Percentiles rank a stretch among this genome's conserved stretches.
These are phyloP conservation scores for Warburgia ugandensis DNA, from an alignment of 164 flowering plant genomes.

Conservation along the genomic window DNA sequence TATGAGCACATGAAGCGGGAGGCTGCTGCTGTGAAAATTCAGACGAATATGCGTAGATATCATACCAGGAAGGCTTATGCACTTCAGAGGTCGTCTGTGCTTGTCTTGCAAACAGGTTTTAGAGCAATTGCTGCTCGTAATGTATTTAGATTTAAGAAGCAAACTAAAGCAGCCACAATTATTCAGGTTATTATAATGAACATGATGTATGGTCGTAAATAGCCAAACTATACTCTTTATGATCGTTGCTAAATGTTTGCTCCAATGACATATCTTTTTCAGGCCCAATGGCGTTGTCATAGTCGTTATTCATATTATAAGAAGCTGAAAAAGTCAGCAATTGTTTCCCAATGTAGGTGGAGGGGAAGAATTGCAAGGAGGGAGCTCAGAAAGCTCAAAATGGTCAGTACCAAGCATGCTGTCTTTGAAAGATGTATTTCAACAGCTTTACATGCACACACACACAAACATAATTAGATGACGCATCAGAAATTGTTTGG, in stretches of 20 bases:
- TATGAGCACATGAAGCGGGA: slow-evolving; percentile 43
- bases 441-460: too few species aligned
- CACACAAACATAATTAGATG: too few species aligned
- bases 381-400: slow-evolving; percentile 48
- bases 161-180: slow-evolving; percentile 45
- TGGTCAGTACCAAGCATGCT: too few species aligned
- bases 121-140: slow-evolving; percentile 61
- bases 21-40: slow-evolving; percentile 63
- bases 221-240: too few species aligned
- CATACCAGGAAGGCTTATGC: slow-evolving; percentile 36
- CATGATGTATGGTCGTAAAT: too few species aligned
- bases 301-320: slow-evolving; percentile 40
- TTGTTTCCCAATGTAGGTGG: slow-evolving; percentile 59
- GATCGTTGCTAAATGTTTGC: too few species aligned
- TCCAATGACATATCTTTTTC: slow-evolving; percentile 22
- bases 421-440: too few species aligned
- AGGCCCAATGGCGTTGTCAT: slow-evolving; percentile 73
- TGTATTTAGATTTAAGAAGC: slow-evolving; percentile 43
- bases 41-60: slow-evolving; percentile 48
- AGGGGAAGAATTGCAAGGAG: slow-evolving; percentile 47
- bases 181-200: too few species aligned
- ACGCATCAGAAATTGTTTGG: too few species aligned
- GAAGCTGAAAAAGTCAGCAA: slow-evolving; percentile 49
- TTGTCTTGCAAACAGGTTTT: slow-evolving; percentile 59
- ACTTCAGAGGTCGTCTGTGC: slow-evolving; percentile 27